Evolutionary conservation across 805 yeast genomes (phyloP), one percentile per base, ranked within the genome.

Genomic region (Kuraishia capsulata): DNA sequence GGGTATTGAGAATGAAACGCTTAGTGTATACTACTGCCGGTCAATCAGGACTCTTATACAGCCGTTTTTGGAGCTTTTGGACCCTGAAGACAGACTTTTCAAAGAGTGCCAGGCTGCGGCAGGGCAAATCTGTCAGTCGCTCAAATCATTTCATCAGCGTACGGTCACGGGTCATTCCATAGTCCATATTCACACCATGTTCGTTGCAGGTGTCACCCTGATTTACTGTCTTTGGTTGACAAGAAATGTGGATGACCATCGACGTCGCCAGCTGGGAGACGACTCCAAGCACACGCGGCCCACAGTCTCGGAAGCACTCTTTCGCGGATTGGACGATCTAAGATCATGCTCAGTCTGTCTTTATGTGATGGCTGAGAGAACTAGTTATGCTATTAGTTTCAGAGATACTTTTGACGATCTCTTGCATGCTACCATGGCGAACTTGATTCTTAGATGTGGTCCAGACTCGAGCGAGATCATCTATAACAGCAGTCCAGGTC

Each of bases 91-190:
- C 51, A 62, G 72, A 35, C 56, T 78, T 23, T 77, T 78, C 51
- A 64, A 69, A 38, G 82, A 78, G 53, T 78, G 85, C 52, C 84
- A 78, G 50, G 79, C 80, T 2, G 83, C 82, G 19, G 82, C 84
- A 1, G 85, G 84, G 20, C 81, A 76, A 51, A 73, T 78, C 30
- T 77, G 84, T 49, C 81, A 74, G 45, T 60, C 77, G 20, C 74
- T 76, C 51, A 75, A 77, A 44, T 76, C 71, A 11, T 77, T 75
- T 51, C 81, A 76, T 53, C 78, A 76, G 48, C 73, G 70, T 46
- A 75, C 82, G 0, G 73, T 72, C 2, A 62, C 64, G 39, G 84
- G 84, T 3, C 81, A 76, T 49, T 75, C 83, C 1, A 76, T 80
- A 0, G 69, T 80, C 24, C 78, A 81, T 10, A 76, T 78, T 32